Percentiles rank a stretch among this genome's conserved stretches.
These are phyloP conservation scores for Diospyros lotus DNA, from an alignment of 148 eudicot genomes.

Conservation along the genomic window DNA sequence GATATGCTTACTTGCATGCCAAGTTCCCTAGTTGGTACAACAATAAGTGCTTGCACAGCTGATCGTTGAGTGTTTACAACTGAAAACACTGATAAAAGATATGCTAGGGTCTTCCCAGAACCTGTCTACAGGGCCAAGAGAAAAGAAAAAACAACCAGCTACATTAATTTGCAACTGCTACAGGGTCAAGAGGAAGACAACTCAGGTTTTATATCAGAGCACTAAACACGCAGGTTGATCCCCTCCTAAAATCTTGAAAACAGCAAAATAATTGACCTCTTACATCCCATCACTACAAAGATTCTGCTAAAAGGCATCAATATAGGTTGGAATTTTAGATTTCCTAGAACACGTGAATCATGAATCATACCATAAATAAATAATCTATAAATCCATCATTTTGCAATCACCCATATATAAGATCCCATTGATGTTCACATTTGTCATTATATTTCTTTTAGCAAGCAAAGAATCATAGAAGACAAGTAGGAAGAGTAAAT, in stretches of 20 bases:
- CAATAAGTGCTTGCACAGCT: conserved; percentile 85
- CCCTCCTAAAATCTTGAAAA: neutral
- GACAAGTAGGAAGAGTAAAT: neutral
- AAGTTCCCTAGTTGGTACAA: conserved; percentile 95
- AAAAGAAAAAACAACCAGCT: neutral
- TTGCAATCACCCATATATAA: neutral
- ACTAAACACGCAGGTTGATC: neutral
- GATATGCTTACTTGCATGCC: conserved; percentile 76
- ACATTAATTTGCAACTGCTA: conserved; percentile 7
- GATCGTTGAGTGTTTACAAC: conserved; percentile 57
- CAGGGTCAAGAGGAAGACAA: neutral
- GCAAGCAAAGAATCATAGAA: neutral
- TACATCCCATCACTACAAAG: neutral
- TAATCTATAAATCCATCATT: neutral
- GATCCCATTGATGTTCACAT: neutral
- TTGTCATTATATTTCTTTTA: neutral
- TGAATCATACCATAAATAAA: neutral
- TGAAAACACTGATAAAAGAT: conserved; percentile 70
- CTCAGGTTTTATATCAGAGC: neutral
- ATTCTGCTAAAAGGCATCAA: neutral
- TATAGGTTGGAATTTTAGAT: neutral
- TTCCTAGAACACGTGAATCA: neutral
- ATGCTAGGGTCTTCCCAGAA: conserved; percentile 95
- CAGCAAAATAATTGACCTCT: neutral
- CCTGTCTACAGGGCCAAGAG: conserved; percentile 69